A percentile compares a stretch with the other conserved stretches of the same genome.
phyloP scores from a whole-genome alignment of 108 stramenopile species.

The Chaetoceros tenuissimus region DNA sequence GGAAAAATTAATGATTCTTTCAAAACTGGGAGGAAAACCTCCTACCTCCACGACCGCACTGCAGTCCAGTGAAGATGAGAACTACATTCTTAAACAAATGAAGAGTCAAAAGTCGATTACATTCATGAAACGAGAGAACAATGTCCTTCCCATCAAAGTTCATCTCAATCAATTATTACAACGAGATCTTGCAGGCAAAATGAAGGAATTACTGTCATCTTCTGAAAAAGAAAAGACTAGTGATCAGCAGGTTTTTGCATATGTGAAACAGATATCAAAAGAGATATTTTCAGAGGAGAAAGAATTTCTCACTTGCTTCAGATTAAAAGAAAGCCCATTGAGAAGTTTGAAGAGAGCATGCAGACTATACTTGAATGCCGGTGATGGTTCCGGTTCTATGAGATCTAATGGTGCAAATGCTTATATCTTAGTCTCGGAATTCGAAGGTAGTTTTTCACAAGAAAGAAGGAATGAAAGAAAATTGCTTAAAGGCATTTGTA shows the following conservation, averaged over 20 bases:
- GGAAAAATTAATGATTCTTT: conserved; percentile 29
- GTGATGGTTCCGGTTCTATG: conserved; percentile 72
- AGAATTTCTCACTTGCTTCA: conserved; percentile 13
- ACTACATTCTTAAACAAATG: conserved; percentile 76
- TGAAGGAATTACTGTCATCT: too few species aligned
- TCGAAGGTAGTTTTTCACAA: not conserved
- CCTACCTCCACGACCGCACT: not conserved
- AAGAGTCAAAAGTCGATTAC: conserved; percentile 55
- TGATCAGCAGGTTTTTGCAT: conserved; percentile 55
- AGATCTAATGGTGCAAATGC: conserved; percentile 67
- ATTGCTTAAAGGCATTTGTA: not conserved
- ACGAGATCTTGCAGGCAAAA: too few species aligned
- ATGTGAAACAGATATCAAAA: conserved; percentile 40
- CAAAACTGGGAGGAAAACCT: conserved; percentile 38
- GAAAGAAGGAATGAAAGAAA: not conserved
- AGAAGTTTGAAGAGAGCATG: conserved; percentile 31
- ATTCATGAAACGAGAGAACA: conserved; percentile 7
- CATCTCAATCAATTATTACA: too few species aligned
- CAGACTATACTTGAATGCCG: conserved; percentile 64
- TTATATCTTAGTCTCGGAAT: conserved; percentile 46
- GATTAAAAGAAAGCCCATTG: conserved; percentile 60
- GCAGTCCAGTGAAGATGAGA: conserved; percentile 15
- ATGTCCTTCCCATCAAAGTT: not conserved
- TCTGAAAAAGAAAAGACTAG: not conserved
- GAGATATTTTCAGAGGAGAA: conserved; percentile 36